Conservation (phyloP, 176 grass and related monocot species). For the Dendrocalamus sinicus region DNA sequence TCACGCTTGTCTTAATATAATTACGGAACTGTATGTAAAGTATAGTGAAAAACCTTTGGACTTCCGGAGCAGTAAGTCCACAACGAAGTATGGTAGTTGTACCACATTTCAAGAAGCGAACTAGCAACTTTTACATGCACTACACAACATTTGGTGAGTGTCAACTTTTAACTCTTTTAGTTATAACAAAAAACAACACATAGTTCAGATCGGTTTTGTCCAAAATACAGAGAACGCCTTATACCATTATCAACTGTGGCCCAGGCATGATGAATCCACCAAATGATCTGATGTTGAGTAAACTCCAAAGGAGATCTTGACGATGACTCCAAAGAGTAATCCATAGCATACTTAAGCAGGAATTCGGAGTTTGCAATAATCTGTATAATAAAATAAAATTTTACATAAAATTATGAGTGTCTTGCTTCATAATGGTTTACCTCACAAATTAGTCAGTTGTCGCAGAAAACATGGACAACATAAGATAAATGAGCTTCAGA, state of each 20-base stretch:
- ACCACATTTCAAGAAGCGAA: slow-evolving; percentile 85
- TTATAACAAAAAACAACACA: slow-evolving; percentile 12
- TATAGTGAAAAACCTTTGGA: slow-evolving; percentile 60
- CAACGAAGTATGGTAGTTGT: slow-evolving; percentile 76
- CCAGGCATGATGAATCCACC: slow-evolving; percentile 74
- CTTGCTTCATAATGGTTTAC: not conserved
- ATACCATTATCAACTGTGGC: slow-evolving; percentile 75
- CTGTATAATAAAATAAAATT: slow-evolving; percentile 41
- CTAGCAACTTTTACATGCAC: slow-evolving; percentile 61
- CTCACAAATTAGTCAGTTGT: not conserved
- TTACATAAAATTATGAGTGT: slow-evolving; percentile 11
- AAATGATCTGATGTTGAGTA: slow-evolving; percentile 72
- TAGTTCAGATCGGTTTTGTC: not conserved
- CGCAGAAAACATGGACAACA: not conserved
- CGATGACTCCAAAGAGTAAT: slow-evolving; percentile 73
- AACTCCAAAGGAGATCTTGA: slow-evolving; percentile 85
- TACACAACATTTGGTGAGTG: slow-evolving; percentile 34
- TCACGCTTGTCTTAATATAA: slow-evolving; percentile 13
- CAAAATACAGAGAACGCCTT: not conserved
- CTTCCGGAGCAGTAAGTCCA: slow-evolving; percentile 76
- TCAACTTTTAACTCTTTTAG: not conserved
- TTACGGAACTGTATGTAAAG: slow-evolving; percentile 21
- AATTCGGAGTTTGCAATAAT: slow-evolving; percentile 48
- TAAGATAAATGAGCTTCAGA: slow-evolving; percentile 12
- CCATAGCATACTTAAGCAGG: slow-evolving; percentile 64